phyloP scores from a whole-genome alignment of 2,329 filamentous ascomycete species.

The Sclerotinia minor region DNA sequence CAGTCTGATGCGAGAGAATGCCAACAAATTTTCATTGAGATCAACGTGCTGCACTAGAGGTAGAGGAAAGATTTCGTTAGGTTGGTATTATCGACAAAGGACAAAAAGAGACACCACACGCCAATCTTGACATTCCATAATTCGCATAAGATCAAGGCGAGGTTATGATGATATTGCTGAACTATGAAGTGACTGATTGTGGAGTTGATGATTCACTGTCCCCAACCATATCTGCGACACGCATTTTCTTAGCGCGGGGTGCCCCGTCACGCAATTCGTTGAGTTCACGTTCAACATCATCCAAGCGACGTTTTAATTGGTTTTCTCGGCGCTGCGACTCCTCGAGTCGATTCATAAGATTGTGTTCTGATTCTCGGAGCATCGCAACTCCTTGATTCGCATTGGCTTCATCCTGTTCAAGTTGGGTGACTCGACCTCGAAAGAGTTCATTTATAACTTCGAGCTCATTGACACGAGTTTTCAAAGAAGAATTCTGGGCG shows the following conservation, averaged over 20 bases:
- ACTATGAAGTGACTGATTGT: constrained; percentile 36
- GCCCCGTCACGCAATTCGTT: constrained; percentile 46
- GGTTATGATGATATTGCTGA: constrained; percentile 14
- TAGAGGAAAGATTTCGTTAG: constrained; percentile 30
- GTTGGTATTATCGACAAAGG: constrained; percentile 33
- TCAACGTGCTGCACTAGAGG: constrained; percentile 4
- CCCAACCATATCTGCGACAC: constrained; percentile 51
- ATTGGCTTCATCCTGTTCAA: constrained; percentile 74
- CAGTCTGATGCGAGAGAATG: constrained; percentile 14
- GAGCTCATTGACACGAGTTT: constrained; percentile 91
- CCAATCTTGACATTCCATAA: constrained; percentile 22
- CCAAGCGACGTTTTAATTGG: constrained; percentile 77
- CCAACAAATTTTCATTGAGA: constrained; percentile 5
- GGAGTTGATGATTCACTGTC: constrained; percentile 42
- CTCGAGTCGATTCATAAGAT: constrained; percentile 65
- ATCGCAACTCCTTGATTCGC: constrained; percentile 62
- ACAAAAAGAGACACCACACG: constrained; percentile 25
- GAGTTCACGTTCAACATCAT: constrained; percentile 66
- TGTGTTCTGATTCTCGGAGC: constrained; percentile 54
- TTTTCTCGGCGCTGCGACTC: constrained; percentile 78
- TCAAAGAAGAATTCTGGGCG: constrained; percentile 80
- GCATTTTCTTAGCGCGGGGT: constrained; percentile 56
- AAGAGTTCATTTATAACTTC: constrained; percentile 92
- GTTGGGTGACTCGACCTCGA: constrained; percentile 69
- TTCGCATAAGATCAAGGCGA: constrained; percentile 18